These are phyloP conservation scores for Acer yangbiense DNA, from an alignment of 345 rosid species.

Conservation along the genomic window DNA sequence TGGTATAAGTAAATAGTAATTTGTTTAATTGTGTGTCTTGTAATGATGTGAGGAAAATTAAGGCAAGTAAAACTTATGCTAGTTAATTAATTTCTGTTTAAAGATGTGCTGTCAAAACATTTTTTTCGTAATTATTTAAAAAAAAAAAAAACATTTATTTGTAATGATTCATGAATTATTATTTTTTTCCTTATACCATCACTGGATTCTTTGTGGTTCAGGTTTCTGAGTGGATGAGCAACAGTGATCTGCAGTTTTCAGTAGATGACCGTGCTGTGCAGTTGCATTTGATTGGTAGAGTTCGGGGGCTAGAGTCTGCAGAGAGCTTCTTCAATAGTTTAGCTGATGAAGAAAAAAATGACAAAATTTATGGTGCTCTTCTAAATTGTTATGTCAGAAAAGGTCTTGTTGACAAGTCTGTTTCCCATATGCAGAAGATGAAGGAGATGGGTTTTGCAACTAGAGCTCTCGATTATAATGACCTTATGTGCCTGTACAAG, in stretches of 20 bases:
- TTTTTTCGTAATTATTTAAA: too few species aligned
- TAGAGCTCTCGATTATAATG: constrained; percentile 34
- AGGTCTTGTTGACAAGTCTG: constrained; percentile 44
- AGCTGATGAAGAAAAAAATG: constrained; percentile 32
- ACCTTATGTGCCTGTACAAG: constrained; percentile 41
- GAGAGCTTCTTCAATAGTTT: constrained; percentile 41
- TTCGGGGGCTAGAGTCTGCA: constrained; percentile 42
- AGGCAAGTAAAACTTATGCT: too few species aligned
- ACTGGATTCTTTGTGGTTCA: constrained; percentile 25
- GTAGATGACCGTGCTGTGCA: constrained; percentile 37
- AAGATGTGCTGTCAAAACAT: too few species aligned
- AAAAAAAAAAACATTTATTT: too few species aligned
- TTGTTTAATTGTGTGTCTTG: too few species aligned
- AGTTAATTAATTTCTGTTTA: too few species aligned
- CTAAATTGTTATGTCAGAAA: constrained; percentile 45
- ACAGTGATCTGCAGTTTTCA: constrained; percentile 22
- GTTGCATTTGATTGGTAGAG: constrained; percentile 48
- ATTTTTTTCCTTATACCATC: not conserved
- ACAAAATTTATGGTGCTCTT: constrained; percentile 47
- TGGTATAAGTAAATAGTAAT: too few species aligned
- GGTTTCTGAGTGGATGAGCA: constrained; percentile 48
- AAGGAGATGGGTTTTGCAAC: constrained; percentile 37
- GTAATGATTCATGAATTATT: too few species aligned
- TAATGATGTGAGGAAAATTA: too few species aligned
- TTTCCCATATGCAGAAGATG: constrained; percentile 42